Conservation (phyloP, 1,139 yeast species). For the Magnusiomyces starmeri region DNA sequence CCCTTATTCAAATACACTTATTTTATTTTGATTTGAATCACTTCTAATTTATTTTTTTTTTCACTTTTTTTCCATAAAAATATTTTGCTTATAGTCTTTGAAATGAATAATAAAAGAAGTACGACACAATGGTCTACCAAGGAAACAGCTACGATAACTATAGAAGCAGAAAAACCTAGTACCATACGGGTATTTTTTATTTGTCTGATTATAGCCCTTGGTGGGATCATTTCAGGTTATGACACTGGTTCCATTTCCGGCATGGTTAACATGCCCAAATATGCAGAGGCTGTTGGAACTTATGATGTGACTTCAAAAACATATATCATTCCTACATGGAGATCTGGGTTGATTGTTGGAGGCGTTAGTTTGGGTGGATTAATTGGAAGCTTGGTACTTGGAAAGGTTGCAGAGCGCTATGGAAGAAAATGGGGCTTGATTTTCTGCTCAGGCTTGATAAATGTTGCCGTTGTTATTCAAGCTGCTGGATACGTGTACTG, state of each 20-base stretch:
- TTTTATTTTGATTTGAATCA: not conserved
- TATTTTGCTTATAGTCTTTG: no score
- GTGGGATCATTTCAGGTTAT: slow-evolving; percentile 51
- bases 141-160: not conserved
- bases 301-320: not conserved
- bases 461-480: slow-evolving; percentile 47
- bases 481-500: slow-evolving; percentile 39
- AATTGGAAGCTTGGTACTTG: slow-evolving; percentile 45
- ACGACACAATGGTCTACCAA: not conserved
- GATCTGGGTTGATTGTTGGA: slow-evolving; percentile 46
- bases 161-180: not conserved
- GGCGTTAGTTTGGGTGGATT: slow-evolving; percentile 50
- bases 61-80: not conserved
- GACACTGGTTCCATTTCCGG: slow-evolving; percentile 56
- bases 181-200: not conserved
- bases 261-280: slow-evolving; percentile 43
- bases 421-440: slow-evolving; percentile 49
- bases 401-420: slow-evolving; percentile 42
- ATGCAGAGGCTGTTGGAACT: not conserved
- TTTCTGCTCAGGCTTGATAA: slow-evolving; percentile 41
- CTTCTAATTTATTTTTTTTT: not conserved
- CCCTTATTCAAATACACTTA: no score
- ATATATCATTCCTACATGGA: slow-evolving; percentile 35
- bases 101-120: not conserved
- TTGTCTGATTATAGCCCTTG: slow-evolving; percentile 38